Evolutionary conservation across 805 yeast species (phyloP), one percentile per base, ranked within the genome.

Genomic region (Candida orba): DNA sequence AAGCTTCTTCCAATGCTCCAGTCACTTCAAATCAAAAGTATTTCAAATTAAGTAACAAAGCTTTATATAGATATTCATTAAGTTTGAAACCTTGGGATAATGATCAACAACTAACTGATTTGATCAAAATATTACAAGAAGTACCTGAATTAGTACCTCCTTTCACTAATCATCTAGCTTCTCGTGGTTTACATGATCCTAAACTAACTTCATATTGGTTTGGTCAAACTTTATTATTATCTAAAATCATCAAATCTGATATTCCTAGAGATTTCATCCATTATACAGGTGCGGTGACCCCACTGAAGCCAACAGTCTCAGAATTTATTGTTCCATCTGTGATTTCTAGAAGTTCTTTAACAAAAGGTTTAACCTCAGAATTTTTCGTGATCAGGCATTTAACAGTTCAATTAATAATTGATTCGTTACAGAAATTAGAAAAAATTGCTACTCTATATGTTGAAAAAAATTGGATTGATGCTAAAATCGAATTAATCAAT

Each of bases 61-160:
- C 83, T 25, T 62, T 87, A 4, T 80, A 78, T 53, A 73, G 80
- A 3, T 62, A 86, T 6, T 57, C 89, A 20, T 78, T 78, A 8
- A 66, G 71, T 27, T 67, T 90, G 54, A 86, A 84, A 53, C 95
- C 96, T 1, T 81, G 95, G 86, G 89, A 84, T 49, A 82, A 84
- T 48, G 73, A 72, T 17, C 46, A 64, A 24, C 95, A 88, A 52
- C 65, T 81, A 44, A 72, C 73, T 13, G 68, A 84, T 15, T 73
- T 72, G 0, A 54, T 78, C 8, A 57, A 62, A 12, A 71, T 84
- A 15, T 65, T 91, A 33, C 47, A 62, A 4, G 57, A 66, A 31
- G 68, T 77, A 34, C 84, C 86, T 2, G 96, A 89, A 54, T 66
- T 91, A 20, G 71, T 85, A 1, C 79, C 87, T 1, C 84, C 89